Base-by-base conservation (phyloP, 768 basidiomycete genomes). In the Pisolithus orientalis region DNA sequence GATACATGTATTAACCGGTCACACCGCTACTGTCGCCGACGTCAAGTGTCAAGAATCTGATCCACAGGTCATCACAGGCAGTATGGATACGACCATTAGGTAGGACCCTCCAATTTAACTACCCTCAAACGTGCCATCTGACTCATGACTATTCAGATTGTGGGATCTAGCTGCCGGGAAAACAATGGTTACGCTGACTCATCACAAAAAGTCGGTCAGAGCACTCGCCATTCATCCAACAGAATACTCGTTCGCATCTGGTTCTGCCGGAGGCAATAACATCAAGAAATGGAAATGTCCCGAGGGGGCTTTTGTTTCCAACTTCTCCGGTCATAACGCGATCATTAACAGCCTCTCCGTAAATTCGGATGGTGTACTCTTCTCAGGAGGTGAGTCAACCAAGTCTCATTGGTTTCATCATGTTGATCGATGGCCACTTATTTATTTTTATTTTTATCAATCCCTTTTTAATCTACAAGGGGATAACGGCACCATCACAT, bases 211-310 rank as follows among this genome's bases (percentile, higher is more conserved):
- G 70, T 92, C 90, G 13, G 93, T 99, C 2, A 85, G 96, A 52
- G 84, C 95, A 0, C 77, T 99, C 45, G 89, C 95, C 5, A 85
- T 99, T 51, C 94, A 97, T 65, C 95, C 95, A 1, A 92, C 90
- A 4, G 96, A 98, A 62, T 98, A 94, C 74, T 89, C 87, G 31
- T 99, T 99, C 63, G 96, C 94, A 2, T 88, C 87, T 3, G 96
- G 90, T 46, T 94, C 91, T 25, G 90, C 95, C 0, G 96, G 96
- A n/a, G 96, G 94, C 0, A 97, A 97, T 75, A 98, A 98, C 69
- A 97, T 99, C 74, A 99, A 99, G 66, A 98, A 98, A 68, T 99
- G 95, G 95, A 96, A 95, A 62, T 97, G 93, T 61, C 96, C 96
- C 5, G 92, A 97, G 57, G 96, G 96, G 44, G 69, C 82, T 2